phyloP scores from a whole-genome alignment of 345 rosid genomes.

The Leavenworthia alabamica region DNA sequence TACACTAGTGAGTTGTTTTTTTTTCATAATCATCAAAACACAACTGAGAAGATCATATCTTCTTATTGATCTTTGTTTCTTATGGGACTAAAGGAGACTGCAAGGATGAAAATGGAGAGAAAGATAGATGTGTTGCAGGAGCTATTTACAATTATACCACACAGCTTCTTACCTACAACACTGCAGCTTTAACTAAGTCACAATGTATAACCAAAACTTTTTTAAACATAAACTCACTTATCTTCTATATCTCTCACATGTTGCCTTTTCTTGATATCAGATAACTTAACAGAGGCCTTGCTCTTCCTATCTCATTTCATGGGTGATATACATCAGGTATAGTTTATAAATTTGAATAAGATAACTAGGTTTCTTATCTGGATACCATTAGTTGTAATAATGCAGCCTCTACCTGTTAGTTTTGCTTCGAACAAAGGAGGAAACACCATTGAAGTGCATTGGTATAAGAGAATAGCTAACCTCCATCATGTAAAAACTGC shows the following conservation, averaged over 20 bases:
- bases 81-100: slow-evolving; percentile 60
- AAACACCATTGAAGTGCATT: slow-evolving; percentile 71
- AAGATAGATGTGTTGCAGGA: slow-evolving; percentile 77
- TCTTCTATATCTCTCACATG: not conserved
- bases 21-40: not conserved
- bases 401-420: slow-evolving; percentile 77
- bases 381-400: not conserved
- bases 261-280: slow-evolving; percentile 31
- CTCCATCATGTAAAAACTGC: slow-evolving; percentile 70
- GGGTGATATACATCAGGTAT: slow-evolving; percentile 92
- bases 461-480: slow-evolving; percentile 68
- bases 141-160: slow-evolving; percentile 86
- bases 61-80: not conserved
- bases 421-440: slow-evolving; percentile 76
- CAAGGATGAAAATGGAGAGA: slow-evolving; percentile 56
- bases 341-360: not conserved
- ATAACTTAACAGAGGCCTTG: slow-evolving; percentile 87
- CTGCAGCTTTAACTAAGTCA: slow-evolving; percentile 33
- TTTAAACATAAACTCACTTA: not conserved
- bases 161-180: slow-evolving; percentile 61
- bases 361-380: not conserved
- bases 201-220: slow-evolving; percentile 37
- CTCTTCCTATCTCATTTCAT: slow-evolving; percentile 79
- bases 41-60: not conserved
- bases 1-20: slow-evolving; percentile 49